Evolutionary conservation across 2,329 filamentous ascomycete species (phyloP).

Genomic region (Monosporascus cannonballus): DNA sequence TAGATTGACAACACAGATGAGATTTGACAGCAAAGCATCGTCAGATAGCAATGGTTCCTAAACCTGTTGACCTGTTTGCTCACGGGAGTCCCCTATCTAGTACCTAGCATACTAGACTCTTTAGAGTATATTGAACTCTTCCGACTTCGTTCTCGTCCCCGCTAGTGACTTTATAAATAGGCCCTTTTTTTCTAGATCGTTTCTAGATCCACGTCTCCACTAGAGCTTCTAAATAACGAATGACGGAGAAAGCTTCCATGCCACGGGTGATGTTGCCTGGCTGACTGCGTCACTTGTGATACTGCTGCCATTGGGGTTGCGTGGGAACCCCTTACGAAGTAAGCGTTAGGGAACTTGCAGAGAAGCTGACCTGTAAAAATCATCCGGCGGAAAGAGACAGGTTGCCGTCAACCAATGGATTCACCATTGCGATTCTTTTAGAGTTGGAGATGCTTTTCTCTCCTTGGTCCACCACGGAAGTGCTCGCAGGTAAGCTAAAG

Average conservation of each 20-base stretch:
- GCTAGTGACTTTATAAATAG: background rate
- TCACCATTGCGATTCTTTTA: background rate
- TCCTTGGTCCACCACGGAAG: background rate
- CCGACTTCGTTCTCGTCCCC: background rate
- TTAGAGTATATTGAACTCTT: no score
- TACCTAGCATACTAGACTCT: background rate
- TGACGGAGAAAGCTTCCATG: background rate
- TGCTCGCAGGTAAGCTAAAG: background rate
- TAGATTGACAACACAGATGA: background rate
- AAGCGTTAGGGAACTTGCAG: conserved; percentile 5
- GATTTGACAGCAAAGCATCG: background rate
- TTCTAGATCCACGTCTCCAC: background rate
- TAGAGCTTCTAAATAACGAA: background rate
- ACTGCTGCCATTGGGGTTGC: background rate
- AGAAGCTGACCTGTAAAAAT: conserved; percentile 18
- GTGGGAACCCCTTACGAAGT: conserved; percentile 7
- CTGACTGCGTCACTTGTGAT: conserved; percentile 18
- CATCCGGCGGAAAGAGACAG: conserved; percentile 10
- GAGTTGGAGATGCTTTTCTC: background rate
- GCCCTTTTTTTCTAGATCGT: background rate
- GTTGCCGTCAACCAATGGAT: conserved; percentile 7
- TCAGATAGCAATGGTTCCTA: background rate
- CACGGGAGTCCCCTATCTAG: background rate
- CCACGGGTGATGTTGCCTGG: conserved; percentile 1
- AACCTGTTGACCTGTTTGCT: background rate